Percentiles rank a stretch among this genome's conserved stretches.
Evolutionary conservation across 2,329 filamentous ascomycete species (phyloP).

Genomic region (Cercospora sp.): DNA sequence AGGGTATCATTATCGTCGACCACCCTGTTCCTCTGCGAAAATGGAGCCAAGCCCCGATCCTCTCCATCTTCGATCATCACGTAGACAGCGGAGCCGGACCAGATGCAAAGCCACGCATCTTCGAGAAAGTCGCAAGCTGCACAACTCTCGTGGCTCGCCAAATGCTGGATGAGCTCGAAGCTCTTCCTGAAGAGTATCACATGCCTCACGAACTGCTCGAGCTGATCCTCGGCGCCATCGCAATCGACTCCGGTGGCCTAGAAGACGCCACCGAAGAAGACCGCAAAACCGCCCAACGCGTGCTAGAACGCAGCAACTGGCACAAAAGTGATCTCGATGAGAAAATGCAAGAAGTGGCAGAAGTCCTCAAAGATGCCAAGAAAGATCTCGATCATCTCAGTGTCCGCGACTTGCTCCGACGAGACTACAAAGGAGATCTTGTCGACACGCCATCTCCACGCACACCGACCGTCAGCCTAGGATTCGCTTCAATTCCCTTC

Average conservation of each 20-base stretch:
- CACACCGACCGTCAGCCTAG: constrained; percentile 50
- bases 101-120: constrained; percentile 47
- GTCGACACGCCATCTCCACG: constrained; percentile 50
- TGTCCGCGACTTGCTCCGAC: constrained; percentile 48
- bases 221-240: constrained; percentile 49
- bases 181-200: constrained; percentile 48
- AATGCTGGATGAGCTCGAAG: constrained; percentile 50
- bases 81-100: constrained; percentile 46
- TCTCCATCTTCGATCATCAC: constrained; percentile 52
- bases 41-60: constrained; percentile 47
- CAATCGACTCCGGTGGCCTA: constrained; percentile 49
- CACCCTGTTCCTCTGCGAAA: constrained; percentile 47
- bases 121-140: constrained; percentile 49
- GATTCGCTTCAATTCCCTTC: constrained; percentile 50
- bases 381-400: constrained; percentile 46
- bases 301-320: constrained; percentile 49
- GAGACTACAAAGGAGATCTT: constrained; percentile 52
- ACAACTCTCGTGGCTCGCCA: constrained; percentile 50
- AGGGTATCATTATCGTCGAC: constrained; percentile 51
- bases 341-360: constrained; percentile 47
- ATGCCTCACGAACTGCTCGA: constrained; percentile 53
- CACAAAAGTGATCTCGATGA: constrained; percentile 41
- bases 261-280: constrained; percentile 44
- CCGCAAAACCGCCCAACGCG: constrained; percentile 41
- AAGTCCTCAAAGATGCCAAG: constrained; percentile 45